Evolutionary conservation across 2,329 filamentous ascomycete genomes (phyloP).

Genomic region (Alternaria tenuissima): DNA sequence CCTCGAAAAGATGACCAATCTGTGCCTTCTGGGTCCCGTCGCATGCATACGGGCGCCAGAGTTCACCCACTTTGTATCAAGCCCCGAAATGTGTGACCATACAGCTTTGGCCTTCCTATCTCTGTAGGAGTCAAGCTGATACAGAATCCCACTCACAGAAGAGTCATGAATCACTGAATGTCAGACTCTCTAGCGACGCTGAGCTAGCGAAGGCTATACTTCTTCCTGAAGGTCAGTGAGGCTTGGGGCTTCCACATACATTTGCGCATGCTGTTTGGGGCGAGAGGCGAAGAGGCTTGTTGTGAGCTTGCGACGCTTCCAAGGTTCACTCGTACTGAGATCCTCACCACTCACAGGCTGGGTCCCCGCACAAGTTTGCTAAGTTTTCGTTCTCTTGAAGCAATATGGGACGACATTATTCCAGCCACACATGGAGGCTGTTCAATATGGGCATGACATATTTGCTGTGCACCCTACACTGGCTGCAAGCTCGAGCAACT

Average conservation of each 20-base stretch:
- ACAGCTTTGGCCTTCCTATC: constrained; percentile 1
- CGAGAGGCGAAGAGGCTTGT: neutral
- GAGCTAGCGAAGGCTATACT: constrained; percentile 4
- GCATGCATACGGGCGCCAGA: constrained; percentile 31
- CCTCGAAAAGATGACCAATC: constrained; percentile 21
- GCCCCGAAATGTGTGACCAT: constrained; percentile 18
- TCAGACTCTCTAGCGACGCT: constrained; percentile 23
- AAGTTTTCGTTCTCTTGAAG: neutral
- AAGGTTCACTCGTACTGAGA: neutral
- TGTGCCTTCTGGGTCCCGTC: constrained; percentile 23
- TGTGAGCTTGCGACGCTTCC: constrained; percentile 5
- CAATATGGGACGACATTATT: neutral
- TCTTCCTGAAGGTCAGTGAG: constrained; percentile 19
- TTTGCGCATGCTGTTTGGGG: neutral
- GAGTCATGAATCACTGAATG: constrained; percentile 3
- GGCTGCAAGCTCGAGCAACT: constrained; percentile 18
- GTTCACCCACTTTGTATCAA: constrained; percentile 19
- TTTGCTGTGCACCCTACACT: neutral
- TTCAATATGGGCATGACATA: constrained; percentile 6
- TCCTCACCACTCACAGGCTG: constrained; percentile 5
- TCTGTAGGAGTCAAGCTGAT: constrained; percentile 13
- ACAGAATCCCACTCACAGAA: neutral
- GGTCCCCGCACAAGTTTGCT: constrained; percentile 9
- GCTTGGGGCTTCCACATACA: neutral
- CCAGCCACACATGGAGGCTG: neutral